A percentile compares a stretch with the other conserved stretches of the same genome.
phyloP scores from a whole-genome alignment of 176 grass and related monocot genomes.

The Raddia guianensis region DNA sequence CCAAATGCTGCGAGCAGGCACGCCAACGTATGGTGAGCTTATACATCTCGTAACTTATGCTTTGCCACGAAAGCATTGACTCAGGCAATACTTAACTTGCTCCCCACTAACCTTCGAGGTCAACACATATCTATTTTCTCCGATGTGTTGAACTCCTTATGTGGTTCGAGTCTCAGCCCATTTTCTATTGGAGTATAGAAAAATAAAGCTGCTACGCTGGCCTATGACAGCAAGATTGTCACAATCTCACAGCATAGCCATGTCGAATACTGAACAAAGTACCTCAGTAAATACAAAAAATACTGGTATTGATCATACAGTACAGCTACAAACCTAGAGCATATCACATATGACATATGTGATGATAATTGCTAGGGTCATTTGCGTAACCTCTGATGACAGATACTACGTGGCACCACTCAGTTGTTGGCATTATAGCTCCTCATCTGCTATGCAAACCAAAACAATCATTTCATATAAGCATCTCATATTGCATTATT shows the following conservation, averaged over 20 bases:
- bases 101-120: neutral
- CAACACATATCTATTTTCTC: neutral
- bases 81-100: neutral
- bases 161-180: neutral
- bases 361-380: conserved; percentile 4
- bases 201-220: conserved; percentile 22
- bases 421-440: conserved; percentile 34
- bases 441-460: neutral
- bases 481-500: conserved; percentile 19
- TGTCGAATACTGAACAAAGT: neutral
- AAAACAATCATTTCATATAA: conserved; percentile 25
- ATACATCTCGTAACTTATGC: neutral
- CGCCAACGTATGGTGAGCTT: neutral
- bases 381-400: conserved; percentile 15
- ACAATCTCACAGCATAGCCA: conserved; percentile 5
- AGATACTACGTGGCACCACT: conserved; percentile 13
- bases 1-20: conserved; percentile 12
- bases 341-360: conserved; percentile 14
- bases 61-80: neutral
- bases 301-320: conserved; percentile 19
- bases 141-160: neutral
- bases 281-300: neutral
- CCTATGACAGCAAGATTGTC: conserved; percentile 9
- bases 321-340: conserved; percentile 21
- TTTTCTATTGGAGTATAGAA: conserved; percentile 3